Evolutionary conservation across 495 filamentous ascomycete genomes (phyloP).

Genomic region (Podospora anserina): DNA sequence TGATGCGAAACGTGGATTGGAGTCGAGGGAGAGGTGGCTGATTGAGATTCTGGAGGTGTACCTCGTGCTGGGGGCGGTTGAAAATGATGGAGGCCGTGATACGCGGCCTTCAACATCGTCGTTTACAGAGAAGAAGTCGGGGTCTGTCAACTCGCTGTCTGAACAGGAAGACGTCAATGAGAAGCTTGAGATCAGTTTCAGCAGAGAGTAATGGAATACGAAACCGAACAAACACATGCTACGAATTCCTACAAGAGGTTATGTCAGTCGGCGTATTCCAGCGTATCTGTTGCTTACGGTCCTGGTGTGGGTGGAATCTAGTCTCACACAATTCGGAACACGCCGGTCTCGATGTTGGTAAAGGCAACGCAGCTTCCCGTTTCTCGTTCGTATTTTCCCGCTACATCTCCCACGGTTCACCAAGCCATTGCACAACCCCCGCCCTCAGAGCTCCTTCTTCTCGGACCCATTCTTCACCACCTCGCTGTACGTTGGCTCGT

Average conservation of each 20-base stretch:
- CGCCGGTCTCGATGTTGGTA: too few relatives aligned
- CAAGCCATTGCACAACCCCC: too few relatives aligned
- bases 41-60: slow-evolving; percentile 37
- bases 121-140: background rate
- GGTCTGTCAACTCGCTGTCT: background rate
- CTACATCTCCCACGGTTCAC: too few relatives aligned
- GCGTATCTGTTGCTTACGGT: too few relatives aligned
- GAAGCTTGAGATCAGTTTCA: background rate
- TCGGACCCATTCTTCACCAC: background rate
- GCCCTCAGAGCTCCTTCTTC: background rate
- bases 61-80: slow-evolving; percentile 31
- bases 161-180: background rate
- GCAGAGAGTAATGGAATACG: background rate
- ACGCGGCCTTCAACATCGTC: background rate
- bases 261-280: too few relatives aligned
- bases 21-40: slow-evolving; percentile 44
- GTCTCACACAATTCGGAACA: too few relatives aligned
- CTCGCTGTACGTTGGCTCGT: background rate
- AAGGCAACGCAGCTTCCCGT: too few relatives aligned
- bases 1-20: slow-evolving; percentile 32
- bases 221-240: too few relatives aligned
- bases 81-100: background rate
- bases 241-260: too few relatives aligned
- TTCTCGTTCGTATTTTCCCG: too few relatives aligned
- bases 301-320: too few relatives aligned